Base-by-base conservation (phyloP, 176 grass and related monocot species). In the Neostapfia colusana region DNA sequence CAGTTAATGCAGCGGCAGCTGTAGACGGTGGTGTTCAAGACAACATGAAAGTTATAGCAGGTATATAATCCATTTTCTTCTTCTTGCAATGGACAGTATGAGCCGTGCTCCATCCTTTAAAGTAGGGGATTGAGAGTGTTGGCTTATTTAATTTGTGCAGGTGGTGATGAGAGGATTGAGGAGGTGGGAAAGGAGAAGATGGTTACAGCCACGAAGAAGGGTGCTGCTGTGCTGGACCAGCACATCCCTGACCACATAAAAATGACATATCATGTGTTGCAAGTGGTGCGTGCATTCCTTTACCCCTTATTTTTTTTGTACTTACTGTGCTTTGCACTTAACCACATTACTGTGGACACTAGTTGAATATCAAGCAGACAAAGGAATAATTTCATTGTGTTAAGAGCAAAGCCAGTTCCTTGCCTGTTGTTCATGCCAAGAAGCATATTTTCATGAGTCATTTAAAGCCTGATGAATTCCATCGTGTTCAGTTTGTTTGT, bases 151-250 rank as follows among this genome's bases (percentile, higher is more conserved):
- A 24, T 60, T 54, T 18, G 4, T 68, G 46, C 63, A 87, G 90
- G 45, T 66, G 84, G 51, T 86, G 63, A 67, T 78, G 74, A 28
- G 51, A 64, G 81, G 58, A 79, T 58, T 75, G 79, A 89, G 27
- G 88, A 89, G 49, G 67, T 73, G 71, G 86, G 84, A 86, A 88
- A 79, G 69, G 90, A 93, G 72, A 97, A 86, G 85, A 79, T 93
- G 45, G 76, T 97, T 63, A 97, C 74, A 24, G 82, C 86, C 69
- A 97, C 76, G 21, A 97, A 93, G 76, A 97, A 97, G 79, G 91
- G 91, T 66, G 84, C 78, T 34, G 91, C 91, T 12, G 89, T 97
- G 63, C 81, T 97, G 70, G 89, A 97, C 40, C 76, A 87, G 67
- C 69, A 91, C 75, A 72, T 97, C 78, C 86, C 89, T 26, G 82